Evolutionary conservation across 176 grass and related monocot genomes (phyloP), one percentile per base, ranked within the genome.

Genomic region (Zoysia japonica): DNA sequence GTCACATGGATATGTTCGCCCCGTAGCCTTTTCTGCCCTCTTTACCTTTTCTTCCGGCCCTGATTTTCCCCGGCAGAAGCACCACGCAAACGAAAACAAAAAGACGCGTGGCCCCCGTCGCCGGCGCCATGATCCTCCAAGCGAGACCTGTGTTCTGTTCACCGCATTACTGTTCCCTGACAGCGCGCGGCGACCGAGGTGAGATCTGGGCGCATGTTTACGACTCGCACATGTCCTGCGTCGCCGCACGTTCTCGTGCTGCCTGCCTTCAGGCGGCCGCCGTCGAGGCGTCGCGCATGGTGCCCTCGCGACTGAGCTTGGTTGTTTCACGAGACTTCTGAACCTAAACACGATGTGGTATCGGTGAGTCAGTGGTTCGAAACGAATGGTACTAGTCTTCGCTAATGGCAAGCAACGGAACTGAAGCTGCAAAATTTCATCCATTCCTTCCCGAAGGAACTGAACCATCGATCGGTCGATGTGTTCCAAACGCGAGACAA

Each of bases 151-250:
- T 70, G 76, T 61, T 61, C 20, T 3, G 17, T 36, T 35, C 57
- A 54, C 38, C 53, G 65, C 74, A 47, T 67, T 51, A 64, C 67
- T 70, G 77, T 83, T 20, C 45, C 28, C 80, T 79, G 80, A 62
- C 81, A 71, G 35, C 14, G 13, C 70, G 66, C 68, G 82, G 67
- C 35, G 11, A 38, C 19, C 20, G 61, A 68, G 61, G 44, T 62
- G 80, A 64, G 81, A 88, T 84, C 76, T 75, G 63, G 75, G 72
- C 61, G 76, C 64, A 68, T 64, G 76, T 70, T 70, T 78, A 11
- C 65, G 38, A 46, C 37, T 28, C 13, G 53, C 78, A 72, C 85
- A 77, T 87, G 39, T 14, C 52, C 71, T 56, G 71, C 53, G 16
- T 59, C 71, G 71, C 71, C 53, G 71, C 71, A 74, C 52, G 71